These are phyloP conservation scores for Talaromyces sp. DNA, from an alignment of 2,329 filamentous ascomycete genomes.

Conservation along the genomic window DNA sequence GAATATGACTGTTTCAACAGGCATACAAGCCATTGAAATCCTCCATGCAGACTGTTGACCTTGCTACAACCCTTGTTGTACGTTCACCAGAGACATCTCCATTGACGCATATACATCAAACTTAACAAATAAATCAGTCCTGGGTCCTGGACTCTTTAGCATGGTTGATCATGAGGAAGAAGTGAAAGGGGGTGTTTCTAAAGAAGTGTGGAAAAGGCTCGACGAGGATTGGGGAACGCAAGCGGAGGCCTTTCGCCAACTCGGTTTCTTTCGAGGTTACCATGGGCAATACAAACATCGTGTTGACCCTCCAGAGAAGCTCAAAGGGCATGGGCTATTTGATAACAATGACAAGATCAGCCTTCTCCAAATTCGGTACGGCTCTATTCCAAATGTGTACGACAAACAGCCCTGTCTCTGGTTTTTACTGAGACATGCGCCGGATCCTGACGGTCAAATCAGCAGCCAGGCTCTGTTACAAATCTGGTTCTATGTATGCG, in stretches of 20 bases:
- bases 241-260: background rate
- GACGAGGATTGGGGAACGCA: background rate
- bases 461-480: background rate
- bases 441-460: background rate
- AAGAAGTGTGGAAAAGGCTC: background rate
- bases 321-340: background rate
- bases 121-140: background rate
- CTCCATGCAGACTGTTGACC: background rate
- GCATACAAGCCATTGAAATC: background rate
- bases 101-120: background rate
- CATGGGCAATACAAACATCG: background rate
- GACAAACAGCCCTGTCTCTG: background rate
- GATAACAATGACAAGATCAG: background rate
- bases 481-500: background rate
- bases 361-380: background rate
- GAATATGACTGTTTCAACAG: background rate
- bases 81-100: background rate
- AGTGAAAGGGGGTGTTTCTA: background rate
- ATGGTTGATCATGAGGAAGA: background rate
- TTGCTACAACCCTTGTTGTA: background rate
- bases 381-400: background rate
- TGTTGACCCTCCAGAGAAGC: background rate
- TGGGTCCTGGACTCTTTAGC: background rate
- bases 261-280: background rate
- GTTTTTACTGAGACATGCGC: background rate